phyloP scores from a whole-genome alignment of 1,284 basidiomycete genomes.

The Ganoderma leucocontextum region DNA sequence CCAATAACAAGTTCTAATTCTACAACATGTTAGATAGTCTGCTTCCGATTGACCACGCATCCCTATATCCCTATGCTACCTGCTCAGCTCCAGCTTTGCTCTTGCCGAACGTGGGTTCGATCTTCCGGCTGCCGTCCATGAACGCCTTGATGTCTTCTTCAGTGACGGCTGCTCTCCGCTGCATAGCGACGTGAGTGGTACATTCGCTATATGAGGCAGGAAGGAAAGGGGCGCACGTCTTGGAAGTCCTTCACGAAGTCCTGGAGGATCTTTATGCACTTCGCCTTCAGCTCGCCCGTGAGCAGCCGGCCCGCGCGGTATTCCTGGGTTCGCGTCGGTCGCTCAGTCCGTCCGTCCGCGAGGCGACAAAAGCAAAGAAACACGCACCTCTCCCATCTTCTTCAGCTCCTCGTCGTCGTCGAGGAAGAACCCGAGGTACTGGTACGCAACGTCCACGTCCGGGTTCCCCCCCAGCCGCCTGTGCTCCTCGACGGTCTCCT shows the following conservation, averaged over 20 bases:
- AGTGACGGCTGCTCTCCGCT: slow-evolving; percentile 86
- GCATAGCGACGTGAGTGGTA: slow-evolving; percentile 12
- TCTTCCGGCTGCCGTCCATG: slow-evolving; percentile 88
- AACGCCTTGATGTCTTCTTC: slow-evolving; percentile 82
- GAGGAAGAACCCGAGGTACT: slow-evolving; percentile 97
- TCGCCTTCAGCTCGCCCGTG: slow-evolving; percentile 93
- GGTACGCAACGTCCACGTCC: slow-evolving; percentile 96
- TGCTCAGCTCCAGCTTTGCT: slow-evolving; percentile 12
- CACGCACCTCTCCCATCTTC: slow-evolving; percentile 75
- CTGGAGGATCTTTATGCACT: slow-evolving; percentile 88
- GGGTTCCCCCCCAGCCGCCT: slow-evolving; percentile 89
- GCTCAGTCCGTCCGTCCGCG: not conserved
- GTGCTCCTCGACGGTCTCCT: slow-evolving; percentile 95
- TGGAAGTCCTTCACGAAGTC: slow-evolving; percentile 91
- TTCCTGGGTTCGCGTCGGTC: slow-evolving; percentile 58
- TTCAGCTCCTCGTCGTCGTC: slow-evolving; percentile 92
- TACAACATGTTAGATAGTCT: slow-evolving; percentile 30
- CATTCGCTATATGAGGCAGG: not conserved
- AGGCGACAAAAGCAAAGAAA: not conserved
- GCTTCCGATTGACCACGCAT: slow-evolving; percentile 5
- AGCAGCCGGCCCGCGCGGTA: slow-evolving; percentile 91
- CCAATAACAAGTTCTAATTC: slow-evolving; percentile 24
- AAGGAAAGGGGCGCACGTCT: slow-evolving; percentile 62
- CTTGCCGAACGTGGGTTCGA: slow-evolving; percentile 62
- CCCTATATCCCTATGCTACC: slow-evolving; percentile 8